Evolutionary conservation across 1,284 basidiomycete species (phyloP).

Genomic region (Sphaerobolus stellatus): DNA sequence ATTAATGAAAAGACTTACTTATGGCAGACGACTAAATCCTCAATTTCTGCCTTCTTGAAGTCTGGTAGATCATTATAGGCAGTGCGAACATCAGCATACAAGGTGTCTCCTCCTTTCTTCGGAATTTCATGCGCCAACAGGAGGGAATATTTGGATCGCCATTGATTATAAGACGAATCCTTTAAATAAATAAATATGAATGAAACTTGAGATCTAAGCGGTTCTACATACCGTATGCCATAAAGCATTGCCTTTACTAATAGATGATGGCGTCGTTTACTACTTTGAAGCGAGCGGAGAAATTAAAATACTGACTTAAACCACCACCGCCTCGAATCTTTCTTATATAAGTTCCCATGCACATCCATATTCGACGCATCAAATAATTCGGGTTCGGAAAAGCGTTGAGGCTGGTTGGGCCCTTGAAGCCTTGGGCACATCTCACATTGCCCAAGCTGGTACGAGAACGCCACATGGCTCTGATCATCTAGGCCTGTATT

Average conservation of each 20-base stretch:
- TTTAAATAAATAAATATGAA: neutral
- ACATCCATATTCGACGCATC: conserved; percentile 22
- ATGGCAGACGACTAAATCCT: conserved; percentile 27
- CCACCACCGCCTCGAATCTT: conserved; percentile 20
- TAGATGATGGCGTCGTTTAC: neutral
- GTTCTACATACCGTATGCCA: conserved; percentile 21
- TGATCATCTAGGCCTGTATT: conserved; percentile 24
- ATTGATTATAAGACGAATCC: conserved; percentile 28
- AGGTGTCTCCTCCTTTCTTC: conserved; percentile 26
- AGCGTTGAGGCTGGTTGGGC: conserved; percentile 17
- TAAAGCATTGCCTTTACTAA: conserved; percentile 21
- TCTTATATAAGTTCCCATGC: conserved; percentile 18
- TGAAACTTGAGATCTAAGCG: neutral
- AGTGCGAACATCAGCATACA: conserved; percentile 28
- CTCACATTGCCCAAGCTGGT: conserved; percentile 23
- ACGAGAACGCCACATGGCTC: conserved; percentile 23
- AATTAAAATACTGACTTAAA: conserved; percentile 18
- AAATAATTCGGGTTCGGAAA: conserved; percentile 22
- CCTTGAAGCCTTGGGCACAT: conserved; percentile 20
- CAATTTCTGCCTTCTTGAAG: conserved; percentile 25
- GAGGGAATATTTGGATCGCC: conserved; percentile 26
- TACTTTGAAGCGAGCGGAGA: neutral
- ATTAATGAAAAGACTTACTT: conserved; percentile 12
- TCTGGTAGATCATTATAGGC: conserved; percentile 25
- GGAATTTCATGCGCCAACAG: conserved; percentile 30